A percentile compares a stretch with the other conserved stretches of the same genome.
Evolutionary conservation across 2,329 filamentous ascomycete species (phyloP).

Genomic region (Emergomyces orientalis): DNA sequence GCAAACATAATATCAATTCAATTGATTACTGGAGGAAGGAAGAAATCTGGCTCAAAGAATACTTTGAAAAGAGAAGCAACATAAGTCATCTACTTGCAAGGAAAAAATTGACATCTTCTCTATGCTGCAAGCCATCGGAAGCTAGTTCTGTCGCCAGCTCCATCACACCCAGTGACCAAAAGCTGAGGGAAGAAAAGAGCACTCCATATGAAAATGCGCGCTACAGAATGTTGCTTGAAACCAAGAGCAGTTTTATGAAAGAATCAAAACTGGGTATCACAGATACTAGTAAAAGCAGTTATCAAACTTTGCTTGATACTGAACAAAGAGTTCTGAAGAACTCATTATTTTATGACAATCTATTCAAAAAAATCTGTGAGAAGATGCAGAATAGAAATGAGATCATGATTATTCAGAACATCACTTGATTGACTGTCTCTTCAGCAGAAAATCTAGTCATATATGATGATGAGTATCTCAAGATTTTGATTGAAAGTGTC

Average conservation of each 20-base stretch:
- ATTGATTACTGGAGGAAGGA: conserved; percentile 21
- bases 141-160: conserved; percentile 15
- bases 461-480: conserved; percentile 23
- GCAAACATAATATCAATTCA: conserved; percentile 10
- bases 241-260: conserved; percentile 36
- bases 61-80: conserved; percentile 18
- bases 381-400: conserved; percentile 27
- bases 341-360: conserved; percentile 28
- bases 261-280: conserved; percentile 26
- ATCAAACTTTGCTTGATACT: conserved; percentile 23
- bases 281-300: conserved; percentile 28
- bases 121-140: conserved; percentile 24
- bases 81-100: conserved; percentile 27
- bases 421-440: conserved; percentile 29
- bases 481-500: conserved; percentile 32
- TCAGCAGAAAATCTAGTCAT: conserved; percentile 28
- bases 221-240: conserved; percentile 32
- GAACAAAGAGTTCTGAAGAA: conserved; percentile 26
- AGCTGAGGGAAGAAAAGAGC: conserved; percentile 33
- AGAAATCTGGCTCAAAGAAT: conserved; percentile 21
- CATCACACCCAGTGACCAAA: conserved; percentile 32
- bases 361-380: conserved; percentile 26
- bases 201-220: conserved; percentile 28
- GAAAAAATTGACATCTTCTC: conserved; percentile 23
- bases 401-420: conserved; percentile 29